phyloP scores from a whole-genome alignment of 192 early-diverging fungal genomes.

The Coemansia sp. region DNA sequence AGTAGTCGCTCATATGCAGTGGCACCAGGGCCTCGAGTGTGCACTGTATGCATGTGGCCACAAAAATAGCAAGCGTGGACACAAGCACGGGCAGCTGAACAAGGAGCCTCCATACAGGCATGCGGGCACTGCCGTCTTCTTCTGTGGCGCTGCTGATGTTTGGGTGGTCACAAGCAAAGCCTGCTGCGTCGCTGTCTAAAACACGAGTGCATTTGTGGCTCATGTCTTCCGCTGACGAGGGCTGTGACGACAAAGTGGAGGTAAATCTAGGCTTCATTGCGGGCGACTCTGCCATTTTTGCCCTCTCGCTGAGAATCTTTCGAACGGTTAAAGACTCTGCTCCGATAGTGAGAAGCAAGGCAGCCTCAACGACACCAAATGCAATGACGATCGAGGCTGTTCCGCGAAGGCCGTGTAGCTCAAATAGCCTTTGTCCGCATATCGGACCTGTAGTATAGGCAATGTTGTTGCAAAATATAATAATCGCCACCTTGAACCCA shows the following conservation, averaged over 20 bases:
- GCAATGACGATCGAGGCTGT: conserved; percentile 28
- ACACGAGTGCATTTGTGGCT: neutral
- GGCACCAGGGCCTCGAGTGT: conserved; percentile 29
- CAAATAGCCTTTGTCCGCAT: conserved; percentile 23
- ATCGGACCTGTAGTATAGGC: conserved; percentile 34
- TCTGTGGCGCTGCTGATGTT: neutral
- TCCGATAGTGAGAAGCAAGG: conserved; percentile 6
- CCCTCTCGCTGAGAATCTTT: neutral
- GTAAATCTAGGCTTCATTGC: neutral
- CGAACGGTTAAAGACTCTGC: conserved; percentile 27
- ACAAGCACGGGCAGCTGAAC: conserved; percentile 16
- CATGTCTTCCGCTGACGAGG: neutral
- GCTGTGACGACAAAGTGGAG: neutral
- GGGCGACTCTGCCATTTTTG: neutral
- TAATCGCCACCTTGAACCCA: conserved; percentile 35
- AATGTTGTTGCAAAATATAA: conserved; percentile 34
- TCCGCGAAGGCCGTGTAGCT: conserved; percentile 13
- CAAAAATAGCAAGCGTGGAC: conserved; percentile 15
- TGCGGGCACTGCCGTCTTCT: neutral
- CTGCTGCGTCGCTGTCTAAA: neutral
- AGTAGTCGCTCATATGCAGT: conserved; percentile 22
- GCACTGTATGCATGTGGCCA: conserved; percentile 25
- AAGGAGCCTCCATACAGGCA: conserved; percentile 19
- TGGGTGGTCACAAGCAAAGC: neutral
- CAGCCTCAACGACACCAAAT: conserved; percentile 18